Percentiles rank a stretch among this genome's conserved stretches.
Evolutionary conservation across 1,284 basidiomycete species (phyloP).

Genomic region (Cutaneotrichosporon arboriforme): DNA sequence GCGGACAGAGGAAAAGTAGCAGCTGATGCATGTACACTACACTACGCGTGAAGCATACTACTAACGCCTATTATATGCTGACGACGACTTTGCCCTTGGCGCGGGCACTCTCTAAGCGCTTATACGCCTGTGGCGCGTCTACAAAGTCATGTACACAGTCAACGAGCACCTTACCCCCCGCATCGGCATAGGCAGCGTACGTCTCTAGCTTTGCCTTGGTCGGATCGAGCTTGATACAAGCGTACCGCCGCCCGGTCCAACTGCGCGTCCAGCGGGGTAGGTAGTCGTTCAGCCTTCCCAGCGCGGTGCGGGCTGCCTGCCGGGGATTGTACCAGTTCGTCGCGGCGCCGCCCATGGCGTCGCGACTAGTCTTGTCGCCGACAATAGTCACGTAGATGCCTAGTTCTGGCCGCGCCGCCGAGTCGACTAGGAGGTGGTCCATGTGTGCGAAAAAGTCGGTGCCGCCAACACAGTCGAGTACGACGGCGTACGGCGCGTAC

Average conservation of each 20-base stretch:
- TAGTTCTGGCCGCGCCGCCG: neutral
- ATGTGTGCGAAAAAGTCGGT: slow-evolving; percentile 29
- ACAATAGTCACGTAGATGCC: slow-evolving; percentile 41
- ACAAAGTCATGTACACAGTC: slow-evolving; percentile 60
- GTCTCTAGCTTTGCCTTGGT: slow-evolving; percentile 25
- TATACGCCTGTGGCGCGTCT: slow-evolving; percentile 57
- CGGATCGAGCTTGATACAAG: slow-evolving; percentile 26
- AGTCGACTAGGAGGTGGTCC: slow-evolving; percentile 28
- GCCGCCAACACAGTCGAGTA: slow-evolving; percentile 36
- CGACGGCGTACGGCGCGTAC: slow-evolving; percentile 36
- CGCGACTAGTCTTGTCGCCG: slow-evolving; percentile 24
- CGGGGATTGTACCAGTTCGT: slow-evolving; percentile 24
- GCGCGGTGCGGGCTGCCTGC: slow-evolving; percentile 34
- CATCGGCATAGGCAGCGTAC: slow-evolving; percentile 20
- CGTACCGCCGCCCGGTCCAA: slow-evolving; percentile 21
- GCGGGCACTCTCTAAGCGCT: slow-evolving; percentile 54
- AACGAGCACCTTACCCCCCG: slow-evolving; percentile 57
- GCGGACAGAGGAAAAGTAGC: neutral
- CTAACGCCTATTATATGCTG: too few relatives aligned
- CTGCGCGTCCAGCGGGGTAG: slow-evolving; percentile 51
- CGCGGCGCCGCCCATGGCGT: slow-evolving; percentile 27
- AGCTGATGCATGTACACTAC: neutral
- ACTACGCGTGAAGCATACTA: neutral
- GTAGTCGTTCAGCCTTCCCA: slow-evolving; percentile 44
- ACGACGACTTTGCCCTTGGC: slow-evolving; percentile 60